Conservation (phyloP, 2,329 filamentous ascomycete genomes). For the Pezicula carpinea region DNA sequence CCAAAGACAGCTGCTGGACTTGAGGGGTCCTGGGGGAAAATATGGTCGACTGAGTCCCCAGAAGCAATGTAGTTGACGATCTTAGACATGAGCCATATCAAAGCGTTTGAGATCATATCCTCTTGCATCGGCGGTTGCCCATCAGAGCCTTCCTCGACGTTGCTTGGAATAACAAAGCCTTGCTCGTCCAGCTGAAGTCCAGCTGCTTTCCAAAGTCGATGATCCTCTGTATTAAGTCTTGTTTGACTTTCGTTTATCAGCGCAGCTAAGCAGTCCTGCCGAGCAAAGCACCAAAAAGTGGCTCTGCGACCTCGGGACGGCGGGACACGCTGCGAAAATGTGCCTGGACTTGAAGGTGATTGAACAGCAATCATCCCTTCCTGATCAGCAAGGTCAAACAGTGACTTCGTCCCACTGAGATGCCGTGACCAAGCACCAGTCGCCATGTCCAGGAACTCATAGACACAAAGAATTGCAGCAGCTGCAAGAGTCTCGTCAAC, state of each 20-base stretch:
- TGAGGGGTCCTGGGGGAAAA: constrained; percentile 28
- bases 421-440: constrained; percentile 60
- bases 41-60: constrained; percentile 43
- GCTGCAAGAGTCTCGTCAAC: constrained; percentile 60
- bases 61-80: constrained; percentile 60
- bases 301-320: constrained; percentile 52
- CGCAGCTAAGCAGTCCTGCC: constrained; percentile 61
- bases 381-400: constrained; percentile 51
- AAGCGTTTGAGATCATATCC: constrained; percentile 58
- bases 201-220: constrained; percentile 60
- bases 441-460: constrained; percentile 63
- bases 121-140: constrained; percentile 50
- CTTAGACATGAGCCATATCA: constrained; percentile 63
- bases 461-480: constrained; percentile 62
- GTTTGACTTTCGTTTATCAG: constrained; percentile 59
- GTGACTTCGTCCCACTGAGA: constrained; percentile 59
- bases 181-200: constrained; percentile 52
- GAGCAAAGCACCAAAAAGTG: constrained; percentile 64
- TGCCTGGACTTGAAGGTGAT: constrained; percentile 32
- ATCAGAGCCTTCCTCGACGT: constrained; percentile 36
- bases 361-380: constrained; percentile 39
- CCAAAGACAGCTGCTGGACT: constrained; percentile 35
- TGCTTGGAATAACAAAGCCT: constrained; percentile 45
- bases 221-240: constrained; percentile 55
- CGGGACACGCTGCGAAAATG: constrained; percentile 22